Evolutionary conservation across 2,329 filamentous ascomycete species (phyloP).

Genomic region (Moelleriella libera): DNA sequence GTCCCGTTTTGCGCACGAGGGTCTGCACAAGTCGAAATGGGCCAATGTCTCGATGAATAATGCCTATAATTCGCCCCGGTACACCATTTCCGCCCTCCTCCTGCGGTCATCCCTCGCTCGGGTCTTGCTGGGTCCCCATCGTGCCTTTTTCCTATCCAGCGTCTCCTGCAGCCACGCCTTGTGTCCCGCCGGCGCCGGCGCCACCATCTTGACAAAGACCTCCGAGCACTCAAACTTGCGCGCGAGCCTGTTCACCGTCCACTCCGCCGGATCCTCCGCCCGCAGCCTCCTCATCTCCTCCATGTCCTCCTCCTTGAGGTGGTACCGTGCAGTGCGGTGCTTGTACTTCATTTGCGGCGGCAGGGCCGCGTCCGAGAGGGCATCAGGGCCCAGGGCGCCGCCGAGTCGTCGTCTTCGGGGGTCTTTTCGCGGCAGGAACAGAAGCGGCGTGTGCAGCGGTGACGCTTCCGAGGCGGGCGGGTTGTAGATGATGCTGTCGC

Average conservation of each 20-base stretch:
- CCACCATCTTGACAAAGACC: slow-evolving; percentile 44
- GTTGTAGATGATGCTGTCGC: slow-evolving; percentile 38
- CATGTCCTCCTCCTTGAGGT: slow-evolving; percentile 40
- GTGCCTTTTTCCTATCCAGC: slow-evolving; percentile 32
- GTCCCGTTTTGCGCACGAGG: no score
- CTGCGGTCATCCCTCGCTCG: slow-evolving; percentile 40
- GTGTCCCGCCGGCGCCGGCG: slow-evolving; percentile 33
- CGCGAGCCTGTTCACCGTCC: slow-evolving; percentile 40
- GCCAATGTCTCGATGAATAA: neutral
- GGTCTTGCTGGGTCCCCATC: slow-evolving; percentile 42
- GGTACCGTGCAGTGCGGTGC: slow-evolving; percentile 26
- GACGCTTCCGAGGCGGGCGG: slow-evolving; percentile 38
- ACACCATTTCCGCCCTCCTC: slow-evolving; percentile 38
- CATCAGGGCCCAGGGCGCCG: slow-evolving; percentile 4
- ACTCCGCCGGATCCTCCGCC: slow-evolving; percentile 34
- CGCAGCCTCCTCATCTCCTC: slow-evolving; percentile 45
- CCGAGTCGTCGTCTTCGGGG: slow-evolving; percentile 28
- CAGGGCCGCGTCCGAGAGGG: slow-evolving; percentile 11
- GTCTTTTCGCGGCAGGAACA: slow-evolving; percentile 46
- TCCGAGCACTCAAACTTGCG: slow-evolving; percentile 39
- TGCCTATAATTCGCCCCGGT: slow-evolving; percentile 33
- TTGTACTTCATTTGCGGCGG: slow-evolving; percentile 20
- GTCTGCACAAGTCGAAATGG: no score
- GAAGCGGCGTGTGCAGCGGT: slow-evolving; percentile 52
- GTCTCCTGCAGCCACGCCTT: slow-evolving; percentile 27